These are phyloP conservation scores for Leishmania lainsoni DNA, from an alignment of 208 protist species.

Conservation along the genomic window DNA sequence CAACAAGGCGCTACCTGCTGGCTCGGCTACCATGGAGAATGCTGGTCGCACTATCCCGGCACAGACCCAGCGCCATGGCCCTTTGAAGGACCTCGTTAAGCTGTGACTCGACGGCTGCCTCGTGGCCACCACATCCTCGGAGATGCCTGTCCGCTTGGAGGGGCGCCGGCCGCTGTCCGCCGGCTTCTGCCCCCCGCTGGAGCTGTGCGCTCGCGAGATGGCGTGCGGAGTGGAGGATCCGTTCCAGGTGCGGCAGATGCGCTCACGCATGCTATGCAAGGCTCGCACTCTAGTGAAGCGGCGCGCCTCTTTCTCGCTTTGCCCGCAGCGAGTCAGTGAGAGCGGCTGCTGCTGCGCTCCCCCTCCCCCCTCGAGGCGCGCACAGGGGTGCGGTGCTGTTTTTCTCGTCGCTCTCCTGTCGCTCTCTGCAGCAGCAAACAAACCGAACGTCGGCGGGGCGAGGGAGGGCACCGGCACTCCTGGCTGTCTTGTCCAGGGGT, in stretches of 20 bases:
- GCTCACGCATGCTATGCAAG: too few species aligned
- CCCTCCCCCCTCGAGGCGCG: background rate
- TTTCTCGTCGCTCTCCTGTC: background rate
- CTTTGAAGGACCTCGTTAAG: slow-evolving; percentile 41
- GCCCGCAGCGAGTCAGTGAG: too few species aligned
- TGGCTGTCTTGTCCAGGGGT: background rate
- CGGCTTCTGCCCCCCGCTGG: slow-evolving; percentile 48
- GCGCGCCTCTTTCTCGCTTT: too few species aligned
- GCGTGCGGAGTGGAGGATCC: slow-evolving; percentile 26
- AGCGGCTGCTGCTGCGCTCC: background rate
- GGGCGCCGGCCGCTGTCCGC: slow-evolving; percentile 42
- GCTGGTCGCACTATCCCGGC: background rate
- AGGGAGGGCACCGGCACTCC: too few species aligned
- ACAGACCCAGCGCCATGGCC: slow-evolving; percentile 41
- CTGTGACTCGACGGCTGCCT: slow-evolving; percentile 50
- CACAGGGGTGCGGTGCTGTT: background rate
- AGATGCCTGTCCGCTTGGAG: slow-evolving; percentile 48
- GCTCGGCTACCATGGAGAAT: background rate
- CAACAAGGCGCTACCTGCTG: background rate
- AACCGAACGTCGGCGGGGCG: background rate
- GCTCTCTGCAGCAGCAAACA: background rate
- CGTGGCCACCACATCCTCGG: slow-evolving; percentile 45
- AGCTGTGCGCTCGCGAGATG: slow-evolving; percentile 40
- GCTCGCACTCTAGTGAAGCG: too few species aligned
- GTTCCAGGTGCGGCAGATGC: slow-evolving; percentile 36